These are phyloP conservation scores for Termitomyces sp. DNA, from an alignment of 768 basidiomycete species.

Conservation along the genomic window DNA sequence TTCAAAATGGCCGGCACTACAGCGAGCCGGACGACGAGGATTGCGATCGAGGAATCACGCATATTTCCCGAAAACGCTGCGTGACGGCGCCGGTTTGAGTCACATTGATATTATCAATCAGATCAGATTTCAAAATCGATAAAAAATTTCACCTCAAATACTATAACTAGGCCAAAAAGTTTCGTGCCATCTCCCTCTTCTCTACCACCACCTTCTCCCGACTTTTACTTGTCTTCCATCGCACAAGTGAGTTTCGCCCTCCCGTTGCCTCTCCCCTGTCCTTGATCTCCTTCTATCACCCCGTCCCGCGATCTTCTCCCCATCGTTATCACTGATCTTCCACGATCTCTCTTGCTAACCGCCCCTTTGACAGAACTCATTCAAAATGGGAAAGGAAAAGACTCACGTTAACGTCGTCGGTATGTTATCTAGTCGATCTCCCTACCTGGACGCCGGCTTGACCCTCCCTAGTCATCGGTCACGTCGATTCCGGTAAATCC, in stretches of 20 bases:
- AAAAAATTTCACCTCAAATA: slow-evolving; percentile 47
- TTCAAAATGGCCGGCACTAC: neutral
- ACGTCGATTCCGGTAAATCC: slow-evolving; percentile 99
- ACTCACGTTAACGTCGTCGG: slow-evolving; percentile 97
- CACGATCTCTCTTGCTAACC: slow-evolving; percentile 24
- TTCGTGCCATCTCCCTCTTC: slow-evolving; percentile 32
- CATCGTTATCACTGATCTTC: slow-evolving; percentile 10
- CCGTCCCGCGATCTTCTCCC: slow-evolving; percentile 17
- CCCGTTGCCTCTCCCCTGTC: slow-evolving; percentile 8
- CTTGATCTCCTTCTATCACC: slow-evolving; percentile 7
- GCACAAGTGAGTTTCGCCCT: slow-evolving; percentile 29
- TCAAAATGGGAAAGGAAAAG: slow-evolving; percentile 95
- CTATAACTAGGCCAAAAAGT: slow-evolving; percentile 61
- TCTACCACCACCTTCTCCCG: slow-evolving; percentile 45
- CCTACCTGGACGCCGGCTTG: slow-evolving; percentile 21
- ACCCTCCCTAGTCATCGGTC: slow-evolving; percentile 77
- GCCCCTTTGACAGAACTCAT: slow-evolving; percentile 37
- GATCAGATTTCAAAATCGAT: slow-evolving; percentile 54
- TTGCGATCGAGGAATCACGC: neutral
- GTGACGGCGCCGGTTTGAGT: slow-evolving; percentile 26
- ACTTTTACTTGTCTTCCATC: slow-evolving; percentile 24
- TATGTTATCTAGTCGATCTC: slow-evolving; percentile 38
- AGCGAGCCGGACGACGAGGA: neutral
- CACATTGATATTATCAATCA: slow-evolving; percentile 48
- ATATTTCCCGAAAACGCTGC: neutral